phyloP scores from a whole-genome alignment of 805 yeast species.

The Suhomyces prunicola region DNA sequence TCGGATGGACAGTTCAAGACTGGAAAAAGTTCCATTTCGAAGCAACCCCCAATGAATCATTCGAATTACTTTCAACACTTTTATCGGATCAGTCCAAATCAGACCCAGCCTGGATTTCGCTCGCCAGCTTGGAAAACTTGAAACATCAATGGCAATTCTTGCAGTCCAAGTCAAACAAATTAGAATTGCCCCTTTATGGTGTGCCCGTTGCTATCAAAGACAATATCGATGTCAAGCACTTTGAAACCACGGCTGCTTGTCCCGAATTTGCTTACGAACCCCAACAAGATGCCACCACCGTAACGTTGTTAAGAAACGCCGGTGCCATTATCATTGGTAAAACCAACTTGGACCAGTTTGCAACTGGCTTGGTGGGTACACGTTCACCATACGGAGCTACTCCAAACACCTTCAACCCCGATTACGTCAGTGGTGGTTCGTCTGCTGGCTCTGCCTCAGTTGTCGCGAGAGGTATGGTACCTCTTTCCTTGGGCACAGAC shows the following conservation, averaged over 20 bases:
- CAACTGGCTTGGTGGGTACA: slow-evolving; percentile 94
- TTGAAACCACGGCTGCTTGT: slow-evolving; percentile 92
- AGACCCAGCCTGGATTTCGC: slow-evolving; percentile 92
- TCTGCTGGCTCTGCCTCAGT: slow-evolving; percentile 94
- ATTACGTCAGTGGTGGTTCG: slow-evolving; percentile 92
- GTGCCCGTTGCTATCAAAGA: slow-evolving; percentile 96
- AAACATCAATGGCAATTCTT: slow-evolving; percentile 75
- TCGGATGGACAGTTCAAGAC: slow-evolving; percentile 79
- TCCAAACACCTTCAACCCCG: slow-evolving; percentile 68
- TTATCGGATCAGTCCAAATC: slow-evolving; percentile 45
- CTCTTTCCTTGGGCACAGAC: slow-evolving; percentile 89
- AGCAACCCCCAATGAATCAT: slow-evolving; percentile 61
- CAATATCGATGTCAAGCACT: slow-evolving; percentile 82
- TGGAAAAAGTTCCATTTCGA: slow-evolving; percentile 71
- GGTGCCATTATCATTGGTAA: slow-evolving; percentile 95
- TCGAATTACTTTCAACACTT: slow-evolving; percentile 43
- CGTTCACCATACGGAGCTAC: slow-evolving; percentile 94
- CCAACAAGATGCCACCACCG: slow-evolving; percentile 69
- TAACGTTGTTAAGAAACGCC: slow-evolving; percentile 66
- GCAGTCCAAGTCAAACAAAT: slow-evolving; percentile 56
- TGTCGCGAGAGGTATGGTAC: slow-evolving; percentile 87
- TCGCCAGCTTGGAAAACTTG: slow-evolving; percentile 61
- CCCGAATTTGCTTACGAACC: slow-evolving; percentile 78
- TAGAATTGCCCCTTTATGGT: slow-evolving; percentile 72
- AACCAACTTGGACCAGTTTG: slow-evolving; percentile 95